These are phyloP conservation scores for Verticillium zaregamsianum DNA, from an alignment of 2,329 filamentous ascomycete genomes.

Conservation along the genomic window DNA sequence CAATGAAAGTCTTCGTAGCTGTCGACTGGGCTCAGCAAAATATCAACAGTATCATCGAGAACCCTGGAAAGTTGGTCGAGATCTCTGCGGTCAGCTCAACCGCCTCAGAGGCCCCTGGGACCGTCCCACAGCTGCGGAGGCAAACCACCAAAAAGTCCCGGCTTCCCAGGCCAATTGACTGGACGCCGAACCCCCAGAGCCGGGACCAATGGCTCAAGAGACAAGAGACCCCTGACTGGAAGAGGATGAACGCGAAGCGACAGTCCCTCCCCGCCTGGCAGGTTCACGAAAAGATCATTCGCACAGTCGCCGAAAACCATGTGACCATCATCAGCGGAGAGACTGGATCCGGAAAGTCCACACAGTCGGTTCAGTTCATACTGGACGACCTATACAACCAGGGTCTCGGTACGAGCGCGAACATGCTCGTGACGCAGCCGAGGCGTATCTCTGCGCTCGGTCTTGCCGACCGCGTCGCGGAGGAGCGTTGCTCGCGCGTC, in stretches of 20 bases:
- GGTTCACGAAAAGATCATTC: conserved; percentile 71
- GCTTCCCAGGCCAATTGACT: conserved; percentile 57
- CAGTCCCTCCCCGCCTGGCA: conserved; percentile 83
- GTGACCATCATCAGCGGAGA: conserved; percentile 97
- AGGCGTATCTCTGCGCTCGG: conserved; percentile 91
- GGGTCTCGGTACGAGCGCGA: conserved; percentile 70
- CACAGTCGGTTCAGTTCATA: conserved; percentile 93
- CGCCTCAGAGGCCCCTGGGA: conserved; percentile 46
- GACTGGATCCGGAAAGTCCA: conserved; percentile 95
- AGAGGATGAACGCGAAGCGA: conserved; percentile 70
- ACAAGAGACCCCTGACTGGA: conserved; percentile 61
- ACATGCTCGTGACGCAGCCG: conserved; percentile 94
- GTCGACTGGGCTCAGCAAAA: conserved; percentile 89
- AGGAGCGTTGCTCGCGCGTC: conserved; percentile 77
- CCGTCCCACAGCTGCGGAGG: conserved; percentile 17
- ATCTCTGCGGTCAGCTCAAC: conserved; percentile 75
- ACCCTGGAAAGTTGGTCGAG: conserved; percentile 78
- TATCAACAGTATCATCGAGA: conserved; percentile 75
- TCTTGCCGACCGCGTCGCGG: conserved; percentile 88
- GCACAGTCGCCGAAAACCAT: conserved; percentile 70
- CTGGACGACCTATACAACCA: conserved; percentile 82
- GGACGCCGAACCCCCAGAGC: conserved; percentile 56
- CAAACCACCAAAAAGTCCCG: conserved; percentile 30
- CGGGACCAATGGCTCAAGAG: conserved; percentile 66
- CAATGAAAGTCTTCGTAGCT: conserved; percentile 84